phyloP scores from a whole-genome alignment of 2,329 filamentous ascomycete species.

The Cytospora paraplurivora region DNA sequence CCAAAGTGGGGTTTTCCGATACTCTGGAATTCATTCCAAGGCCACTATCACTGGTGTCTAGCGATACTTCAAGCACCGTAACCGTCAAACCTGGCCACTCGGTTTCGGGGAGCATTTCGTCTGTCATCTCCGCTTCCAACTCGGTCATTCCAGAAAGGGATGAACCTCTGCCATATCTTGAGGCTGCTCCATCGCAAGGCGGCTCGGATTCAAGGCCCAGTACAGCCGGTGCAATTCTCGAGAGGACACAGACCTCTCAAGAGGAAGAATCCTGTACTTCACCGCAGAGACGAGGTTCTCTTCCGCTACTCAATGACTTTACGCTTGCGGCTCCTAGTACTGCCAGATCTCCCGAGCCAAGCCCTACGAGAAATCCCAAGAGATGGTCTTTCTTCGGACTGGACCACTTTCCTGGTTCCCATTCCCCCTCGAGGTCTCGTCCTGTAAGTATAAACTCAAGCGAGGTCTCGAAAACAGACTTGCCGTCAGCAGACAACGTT shows the following conservation, averaged over 20 bases:
- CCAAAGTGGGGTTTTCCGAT: conserved; percentile 81
- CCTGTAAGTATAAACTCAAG: conserved; percentile 51
- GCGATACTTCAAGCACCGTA: conserved; percentile 77
- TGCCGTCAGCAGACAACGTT: conserved; percentile 42
- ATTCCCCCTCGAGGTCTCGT: conserved; percentile 50
- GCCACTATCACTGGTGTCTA: conserved; percentile 81
- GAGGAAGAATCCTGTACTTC: conserved; percentile 40
- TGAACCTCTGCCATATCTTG: conserved; percentile 42
- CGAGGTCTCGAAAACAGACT: conserved; percentile 39
- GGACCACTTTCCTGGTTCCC: conserved; percentile 53
- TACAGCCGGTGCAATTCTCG: conserved; percentile 71
- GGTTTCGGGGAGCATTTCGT: conserved; percentile 78
- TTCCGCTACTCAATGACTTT: conserved; percentile 54
- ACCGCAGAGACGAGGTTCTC: conserved; percentile 59
- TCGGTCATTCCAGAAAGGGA: conserved; percentile 44
- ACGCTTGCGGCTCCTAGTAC: conserved; percentile 40
- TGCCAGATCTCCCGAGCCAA: conserved; percentile 43
- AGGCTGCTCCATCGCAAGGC: conserved; percentile 45
- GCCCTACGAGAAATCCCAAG: conserved; percentile 54
- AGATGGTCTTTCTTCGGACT: conserved; percentile 66
- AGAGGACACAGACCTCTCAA: conserved; percentile 47
- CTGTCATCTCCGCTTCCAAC: conserved; percentile 65
- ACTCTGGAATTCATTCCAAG: conserved; percentile 81
- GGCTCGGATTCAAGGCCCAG: conserved; percentile 61
- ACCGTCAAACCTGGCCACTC: conserved; percentile 72